These are phyloP conservation scores for Gnomoniopsis sp. DNA, from an alignment of 2,329 filamentous ascomycete genomes.

Conservation along the genomic window DNA sequence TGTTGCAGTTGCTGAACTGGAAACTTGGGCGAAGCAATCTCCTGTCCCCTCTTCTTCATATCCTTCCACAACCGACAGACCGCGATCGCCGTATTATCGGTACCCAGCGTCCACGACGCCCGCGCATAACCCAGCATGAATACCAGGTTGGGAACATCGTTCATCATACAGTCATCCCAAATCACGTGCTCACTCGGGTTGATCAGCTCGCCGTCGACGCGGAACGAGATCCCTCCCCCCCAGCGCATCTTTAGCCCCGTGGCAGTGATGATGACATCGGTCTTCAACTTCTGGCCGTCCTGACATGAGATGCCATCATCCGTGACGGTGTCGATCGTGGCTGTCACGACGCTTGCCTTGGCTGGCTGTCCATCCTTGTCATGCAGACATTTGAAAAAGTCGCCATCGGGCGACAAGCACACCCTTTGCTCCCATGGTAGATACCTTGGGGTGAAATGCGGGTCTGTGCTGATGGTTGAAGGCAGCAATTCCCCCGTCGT, in stretches of 20 bases:
- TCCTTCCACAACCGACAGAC: conserved; percentile 2
- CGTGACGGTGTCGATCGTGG: conserved; percentile 42
- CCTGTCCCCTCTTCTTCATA: conserved; percentile 1
- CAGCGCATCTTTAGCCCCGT: conserved; percentile 42
- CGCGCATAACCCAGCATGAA: conserved; percentile 60
- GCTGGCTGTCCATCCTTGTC: conserved; percentile 30
- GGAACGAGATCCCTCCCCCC: conserved; percentile 3
- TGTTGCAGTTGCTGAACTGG: background rate
- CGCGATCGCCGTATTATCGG: conserved; percentile 36
- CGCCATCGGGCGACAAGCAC: conserved; percentile 50
- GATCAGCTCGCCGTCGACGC: conserved; percentile 4
- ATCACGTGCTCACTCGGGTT: conserved; percentile 1
- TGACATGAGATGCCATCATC: conserved; percentile 39
- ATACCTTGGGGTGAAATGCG: conserved; percentile 11
- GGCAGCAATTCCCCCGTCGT: conserved; percentile 51
- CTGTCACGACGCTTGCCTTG: conserved; percentile 41
- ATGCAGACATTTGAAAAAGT: conserved; percentile 38
- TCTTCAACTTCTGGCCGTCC: conserved; percentile 41
- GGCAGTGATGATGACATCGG: conserved; percentile 63
- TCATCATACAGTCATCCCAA: conserved; percentile 61
- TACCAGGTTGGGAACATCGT: conserved; percentile 58
- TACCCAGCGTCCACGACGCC: conserved; percentile 60
- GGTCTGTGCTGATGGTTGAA: conserved; percentile 51
- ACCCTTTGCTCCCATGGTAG: conserved; percentile 65
- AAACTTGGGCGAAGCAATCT: conserved; percentile 1